Evolutionary conservation across 78 protist genomes (phyloP).

Genomic region (Planoprotostelium fungivorum): DNA sequence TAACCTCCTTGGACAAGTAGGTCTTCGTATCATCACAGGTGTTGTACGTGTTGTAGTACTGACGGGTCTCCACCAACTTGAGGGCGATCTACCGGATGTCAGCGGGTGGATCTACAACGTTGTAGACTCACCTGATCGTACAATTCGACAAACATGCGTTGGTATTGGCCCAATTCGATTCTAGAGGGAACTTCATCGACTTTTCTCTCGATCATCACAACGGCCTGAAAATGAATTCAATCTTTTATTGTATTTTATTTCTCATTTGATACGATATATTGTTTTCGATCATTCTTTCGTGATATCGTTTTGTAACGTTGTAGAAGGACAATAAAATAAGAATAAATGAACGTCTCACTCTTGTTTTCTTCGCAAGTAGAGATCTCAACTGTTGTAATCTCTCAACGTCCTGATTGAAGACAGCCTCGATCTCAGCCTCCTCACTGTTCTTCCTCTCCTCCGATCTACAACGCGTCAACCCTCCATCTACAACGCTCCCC

Average conservation of each 20-base stretch:
- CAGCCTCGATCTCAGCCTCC: constrained; percentile 33
- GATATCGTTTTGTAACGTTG: too few relatives aligned
- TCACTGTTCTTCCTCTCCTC: background rate
- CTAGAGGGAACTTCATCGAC: constrained; percentile 87
- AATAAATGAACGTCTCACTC: constrained; percentile 3
- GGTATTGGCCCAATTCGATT: constrained; percentile 91
- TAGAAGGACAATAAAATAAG: background rate
- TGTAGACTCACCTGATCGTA: constrained; percentile 77
- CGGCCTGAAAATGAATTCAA: constrained; percentile 10
- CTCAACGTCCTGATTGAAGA: constrained; percentile 29
- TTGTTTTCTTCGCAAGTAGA: constrained; percentile 38
- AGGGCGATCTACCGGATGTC: constrained; percentile 38
- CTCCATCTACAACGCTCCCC: too few relatives aligned
- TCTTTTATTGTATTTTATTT: background rate
- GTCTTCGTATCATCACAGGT: constrained; percentile 45
- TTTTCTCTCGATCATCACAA: constrained; percentile 59
- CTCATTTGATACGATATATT: background rate
- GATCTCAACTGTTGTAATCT: constrained; percentile 25
- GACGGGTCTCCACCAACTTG: constrained; percentile 80
- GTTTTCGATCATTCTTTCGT: too few relatives aligned
- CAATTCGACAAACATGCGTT: constrained; percentile 84
- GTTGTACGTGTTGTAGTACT: constrained; percentile 79
- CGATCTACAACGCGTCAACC: too few relatives aligned
- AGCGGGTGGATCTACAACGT: too few relatives aligned
- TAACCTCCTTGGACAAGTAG: constrained; percentile 57